Conservation (phyloP, 2,329 filamentous ascomycete genomes). For the Septoria petroselini region DNA sequence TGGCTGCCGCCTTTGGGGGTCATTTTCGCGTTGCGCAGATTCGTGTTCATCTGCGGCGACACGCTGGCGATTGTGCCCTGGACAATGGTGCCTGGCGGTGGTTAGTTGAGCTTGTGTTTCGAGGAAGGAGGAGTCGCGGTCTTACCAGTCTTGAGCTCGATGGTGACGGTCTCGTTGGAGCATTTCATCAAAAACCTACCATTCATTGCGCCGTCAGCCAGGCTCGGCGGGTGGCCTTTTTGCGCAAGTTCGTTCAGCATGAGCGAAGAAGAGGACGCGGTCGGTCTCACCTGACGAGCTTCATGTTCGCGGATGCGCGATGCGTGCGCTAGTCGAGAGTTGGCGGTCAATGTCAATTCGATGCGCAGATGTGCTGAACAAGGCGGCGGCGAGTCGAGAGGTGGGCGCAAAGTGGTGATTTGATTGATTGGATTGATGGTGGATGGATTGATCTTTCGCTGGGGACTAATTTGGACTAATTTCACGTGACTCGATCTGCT, state of each 20-base stretch:
- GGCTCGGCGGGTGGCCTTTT: constrained; percentile 43
- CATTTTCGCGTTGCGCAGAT: constrained; percentile 95
- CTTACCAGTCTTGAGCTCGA: constrained; percentile 96
- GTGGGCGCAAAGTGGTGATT: too few species aligned
- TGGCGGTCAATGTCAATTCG: not conserved
- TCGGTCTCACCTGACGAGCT: constrained; percentile 94
- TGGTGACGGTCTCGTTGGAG: constrained; percentile 95
- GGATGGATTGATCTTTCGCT: too few species aligned
- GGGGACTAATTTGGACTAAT: too few species aligned
- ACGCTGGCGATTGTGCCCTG: constrained; percentile 96
- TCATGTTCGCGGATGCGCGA: constrained; percentile 62
- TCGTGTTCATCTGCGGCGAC: constrained; percentile 97
- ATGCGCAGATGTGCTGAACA: not conserved
- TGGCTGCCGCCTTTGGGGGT: constrained; percentile 83
- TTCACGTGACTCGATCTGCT: too few species aligned
- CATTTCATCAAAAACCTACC: constrained; percentile 98
- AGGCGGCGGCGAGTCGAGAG: too few species aligned
- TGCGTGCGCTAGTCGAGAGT: not conserved
- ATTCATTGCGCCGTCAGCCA: constrained; percentile 35
- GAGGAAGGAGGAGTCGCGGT: not conserved
- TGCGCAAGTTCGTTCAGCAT: constrained; percentile 47
- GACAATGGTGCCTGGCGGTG: constrained; percentile 74
- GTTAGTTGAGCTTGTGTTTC: constrained; percentile 8
- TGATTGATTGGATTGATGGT: too few species aligned
- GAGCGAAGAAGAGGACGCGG: too few species aligned